Evolutionary conservation across 305 asterid species (phyloP), one percentile per base, ranked within the genome.

Genomic region (Petunia hybrid): DNA sequence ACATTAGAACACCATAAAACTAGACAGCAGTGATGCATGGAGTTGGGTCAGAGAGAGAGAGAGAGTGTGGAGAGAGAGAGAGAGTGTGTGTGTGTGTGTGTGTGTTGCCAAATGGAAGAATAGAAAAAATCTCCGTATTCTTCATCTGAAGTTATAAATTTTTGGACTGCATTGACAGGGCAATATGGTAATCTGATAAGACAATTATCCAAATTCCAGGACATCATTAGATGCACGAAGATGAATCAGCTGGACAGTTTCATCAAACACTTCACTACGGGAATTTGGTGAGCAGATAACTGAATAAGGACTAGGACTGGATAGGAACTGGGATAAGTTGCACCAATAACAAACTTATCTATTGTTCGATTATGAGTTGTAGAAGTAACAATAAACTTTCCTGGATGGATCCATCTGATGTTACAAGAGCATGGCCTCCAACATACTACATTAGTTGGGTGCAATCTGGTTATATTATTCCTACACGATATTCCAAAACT

Each of bases 141-240:
- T 46, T 71, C 7, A 0, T 5, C 77, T 10, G 77, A 48, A 48
- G 43, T 31, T 5, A 71, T 48, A 71, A 42, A 48, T 10, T 35
- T 45, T 71, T 71, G 22, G 43, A 46, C 35, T 12, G 45, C 43
- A 71, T 48, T 48, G 78, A 13, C 62, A 48, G 2, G 78, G 78
- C 62, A 71, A 22, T 70, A 71, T 48, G 62, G 78, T 2, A 71
- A 40, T 71, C 61, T 71, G 43, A 48, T 35, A 71, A 71, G 60
- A 70, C 60, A 69, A 22, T 61, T 31, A 48, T 35, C 61, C 43
- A 46, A 71, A 35, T 48, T 71, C 61, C 43, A 48, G 62, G 61
- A 71, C 61, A 48, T 70, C 77, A 48, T 51, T 12, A 71, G 39
- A 71, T 35, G 43, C 78, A 71, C 48, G 45, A 71, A 71, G 78